Evolutionary conservation across 2,329 filamentous ascomycete genomes (phyloP).

Genomic region (Colletotrichum incanum): DNA sequence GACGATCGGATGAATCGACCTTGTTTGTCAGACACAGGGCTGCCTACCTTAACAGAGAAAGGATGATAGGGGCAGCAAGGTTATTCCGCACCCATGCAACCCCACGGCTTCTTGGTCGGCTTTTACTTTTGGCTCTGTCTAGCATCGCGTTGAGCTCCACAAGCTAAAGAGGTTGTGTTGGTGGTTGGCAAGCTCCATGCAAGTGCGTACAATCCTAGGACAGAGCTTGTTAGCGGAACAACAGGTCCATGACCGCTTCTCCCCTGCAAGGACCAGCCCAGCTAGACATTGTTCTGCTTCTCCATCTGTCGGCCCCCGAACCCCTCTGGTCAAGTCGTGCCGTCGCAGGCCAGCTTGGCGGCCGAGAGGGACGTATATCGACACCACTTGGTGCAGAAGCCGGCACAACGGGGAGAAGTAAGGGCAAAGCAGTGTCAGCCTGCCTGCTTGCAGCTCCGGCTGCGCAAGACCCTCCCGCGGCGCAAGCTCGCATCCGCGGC

Average conservation of each 20-base stretch:
- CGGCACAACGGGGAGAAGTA: constrained; percentile 24
- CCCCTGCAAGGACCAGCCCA: constrained; percentile 23
- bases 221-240: constrained; percentile 35
- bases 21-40: constrained; percentile 21
- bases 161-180: constrained; percentile 15
- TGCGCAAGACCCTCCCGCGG: constrained; percentile 20
- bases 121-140: constrained; percentile 23
- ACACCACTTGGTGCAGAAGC: constrained; percentile 24
- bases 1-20: constrained; percentile 37
- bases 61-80: constrained; percentile 30
- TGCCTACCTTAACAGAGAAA: constrained; percentile 6
- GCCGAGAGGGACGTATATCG: constrained; percentile 21
- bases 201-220: constrained; percentile 30
- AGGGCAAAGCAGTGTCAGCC: constrained; percentile 12
- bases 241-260: constrained; percentile 24
- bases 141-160: constrained; percentile 28
- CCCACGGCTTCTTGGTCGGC: constrained; percentile 19
- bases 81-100: constrained; percentile 18
- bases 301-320: constrained; percentile 32
- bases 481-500: constrained; percentile 16
- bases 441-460: constrained; percentile 30
- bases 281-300: constrained; percentile 20
- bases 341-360: constrained; percentile 26
- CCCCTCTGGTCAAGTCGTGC: constrained; percentile 24
- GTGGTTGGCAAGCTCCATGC: constrained; percentile 33